Evolutionary conservation across 345 rosid species (phyloP).

Genomic region (Arabidopsis thaliana): DNA sequence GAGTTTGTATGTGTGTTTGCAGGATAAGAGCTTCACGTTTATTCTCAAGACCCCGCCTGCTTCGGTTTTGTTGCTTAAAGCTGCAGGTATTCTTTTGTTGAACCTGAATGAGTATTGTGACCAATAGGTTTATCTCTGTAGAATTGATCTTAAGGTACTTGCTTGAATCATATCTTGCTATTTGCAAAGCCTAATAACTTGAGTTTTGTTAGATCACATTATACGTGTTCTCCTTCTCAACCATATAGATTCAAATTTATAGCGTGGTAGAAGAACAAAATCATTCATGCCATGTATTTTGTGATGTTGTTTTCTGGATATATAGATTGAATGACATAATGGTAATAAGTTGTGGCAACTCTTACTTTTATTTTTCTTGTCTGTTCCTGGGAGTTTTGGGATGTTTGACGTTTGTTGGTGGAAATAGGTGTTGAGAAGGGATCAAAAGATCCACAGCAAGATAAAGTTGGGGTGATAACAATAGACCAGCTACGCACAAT

Average conservation of each 20-base stretch:
- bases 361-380: not conserved
- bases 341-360: constrained; percentile 2
- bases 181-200: not conserved
- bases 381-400: constrained; percentile 10
- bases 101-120: not conserved
- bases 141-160: not conserved
- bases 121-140: not conserved
- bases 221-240: constrained; percentile 6
- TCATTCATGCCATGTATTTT: not conserved
- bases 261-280: not conserved
- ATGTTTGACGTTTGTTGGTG: constrained; percentile 32
- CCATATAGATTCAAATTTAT: not conserved
- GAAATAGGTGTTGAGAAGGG: constrained; percentile 84
- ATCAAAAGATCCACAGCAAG: constrained; percentile 70
- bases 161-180: not conserved
- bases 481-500: constrained; percentile 69
- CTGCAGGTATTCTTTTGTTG: constrained; percentile 66
- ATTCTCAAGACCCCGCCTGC: constrained; percentile 97
- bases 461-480: constrained; percentile 79
- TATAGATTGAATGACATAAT: not conserved
- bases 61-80: constrained; percentile 90
- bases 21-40: constrained; percentile 97
- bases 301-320: not conserved
- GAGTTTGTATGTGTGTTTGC: constrained; percentile 35
- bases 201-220: constrained; percentile 14